Base-by-base conservation (phyloP, 495 filamentous ascomycete species). In the Hypoxylon cercidicola region DNA sequence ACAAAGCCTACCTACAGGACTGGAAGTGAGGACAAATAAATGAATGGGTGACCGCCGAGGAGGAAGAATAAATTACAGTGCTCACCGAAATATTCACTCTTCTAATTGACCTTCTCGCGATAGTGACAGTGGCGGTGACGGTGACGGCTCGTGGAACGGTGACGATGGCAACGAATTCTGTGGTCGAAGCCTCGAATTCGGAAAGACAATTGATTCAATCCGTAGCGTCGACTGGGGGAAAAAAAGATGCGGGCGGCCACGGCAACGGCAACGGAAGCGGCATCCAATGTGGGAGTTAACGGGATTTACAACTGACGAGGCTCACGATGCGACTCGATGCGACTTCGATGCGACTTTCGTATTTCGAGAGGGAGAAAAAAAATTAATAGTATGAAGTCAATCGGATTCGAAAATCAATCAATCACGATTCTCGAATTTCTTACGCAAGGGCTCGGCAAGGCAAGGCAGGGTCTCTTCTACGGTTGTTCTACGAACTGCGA, bases 401-500 rank as follows among this genome's bases (percentile, higher is more conserved):
- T 55, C 32, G 2, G 32, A 25, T 49, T 18, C 47, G 23, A 39
- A 43, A 56, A 34, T 68, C 59, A 62, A 50, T 67, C 64, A 68
- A 68, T 63, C 55, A 63, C 40, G 18, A 51, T 55, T 48, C 54
- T 60, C 37, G 54, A 60, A 59, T 44, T 62, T 45, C 54, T 68
- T 59, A 43, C 45, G 47, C 44, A 60, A 53, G 43, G 56, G 60
- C 57, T 57, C 52, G 41, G 40, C 51, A 16, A 19, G 5, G 40
- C 37, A 40, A 25, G 37, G 18, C 48, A 61, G 63, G 63, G 57
- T 52, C 58, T 46, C 57, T 50, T 57, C 54, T 50, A 58, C 53
- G 47, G 57, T 62, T 53, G 44, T 47, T 59, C 41, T 20, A 43
- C 16, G 25, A 30, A 41, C 32, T 43, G 16, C 16, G 40, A 43